Conservation (phyloP, 106 monocot species). For the Dioscorea zingiberensis region DNA sequence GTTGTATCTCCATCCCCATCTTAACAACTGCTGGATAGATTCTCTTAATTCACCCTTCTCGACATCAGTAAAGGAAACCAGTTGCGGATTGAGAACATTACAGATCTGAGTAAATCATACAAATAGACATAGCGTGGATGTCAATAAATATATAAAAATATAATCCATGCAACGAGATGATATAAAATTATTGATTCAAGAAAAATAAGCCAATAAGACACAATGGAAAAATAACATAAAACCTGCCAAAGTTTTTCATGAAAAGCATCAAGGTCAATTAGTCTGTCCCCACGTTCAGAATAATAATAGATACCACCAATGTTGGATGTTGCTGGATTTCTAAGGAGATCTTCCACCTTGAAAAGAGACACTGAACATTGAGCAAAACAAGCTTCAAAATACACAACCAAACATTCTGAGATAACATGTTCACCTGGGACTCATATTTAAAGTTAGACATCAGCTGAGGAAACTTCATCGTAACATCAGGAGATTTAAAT, state of each 20-base stretch:
- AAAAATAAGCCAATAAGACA: not conserved
- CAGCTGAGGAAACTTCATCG: constrained; percentile 45
- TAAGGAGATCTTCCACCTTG: constrained; percentile 85
- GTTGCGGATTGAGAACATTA: constrained; percentile 27
- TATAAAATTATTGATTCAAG: not conserved
- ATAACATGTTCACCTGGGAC: constrained; percentile 24
- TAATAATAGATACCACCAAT: constrained; percentile 81
- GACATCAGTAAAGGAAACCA: constrained; percentile 29
- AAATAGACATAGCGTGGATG: not conserved
- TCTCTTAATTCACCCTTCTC: constrained; percentile 48
- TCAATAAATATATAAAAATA: not conserved
- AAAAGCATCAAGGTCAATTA: constrained; percentile 87
- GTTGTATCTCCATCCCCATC: constrained; percentile 89
- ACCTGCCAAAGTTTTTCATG: constrained; percentile 84
- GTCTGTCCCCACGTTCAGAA: constrained; percentile 85
- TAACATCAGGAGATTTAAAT: constrained; percentile 61
- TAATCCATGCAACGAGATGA: not conserved
- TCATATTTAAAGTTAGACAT: constrained; percentile 49
- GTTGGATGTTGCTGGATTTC: constrained; percentile 56
- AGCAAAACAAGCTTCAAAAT: not conserved
- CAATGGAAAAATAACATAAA: not conserved
- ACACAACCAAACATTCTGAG: no score
- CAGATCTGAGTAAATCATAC: constrained; percentile 31
- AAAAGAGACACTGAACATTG: constrained; percentile 8
- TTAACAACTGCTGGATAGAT: constrained; percentile 72